Evolutionary conservation across 2,329 filamentous ascomycete species (phyloP), one percentile per base, ranked within the genome.

Genomic region (Aureobasidium zeae): DNA sequence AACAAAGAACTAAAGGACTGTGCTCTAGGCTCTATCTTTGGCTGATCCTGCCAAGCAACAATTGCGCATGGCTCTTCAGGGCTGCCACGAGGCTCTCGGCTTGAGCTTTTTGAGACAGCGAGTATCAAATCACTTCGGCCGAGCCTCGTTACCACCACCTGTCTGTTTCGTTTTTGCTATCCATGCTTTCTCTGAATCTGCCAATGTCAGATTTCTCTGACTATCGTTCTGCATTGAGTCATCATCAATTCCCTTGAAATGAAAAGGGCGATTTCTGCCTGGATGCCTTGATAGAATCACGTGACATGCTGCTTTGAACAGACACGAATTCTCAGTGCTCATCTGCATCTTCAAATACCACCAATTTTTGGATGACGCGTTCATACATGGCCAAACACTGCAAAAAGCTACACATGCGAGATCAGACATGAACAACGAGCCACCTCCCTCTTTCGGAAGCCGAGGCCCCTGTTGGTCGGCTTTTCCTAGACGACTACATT

Each of bases 21-120:
- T 43, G 39, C 39, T 43, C 39, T n/a, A n/a, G 29, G 39, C 36
- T 39, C 39, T 33, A 24, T 28, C 26, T 43, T 32, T 41, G 37
- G 37, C 37, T 21, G 28, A 25, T 11, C 19, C 20, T 28, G 39
- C 39, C 39, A 43, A 43, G 39, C 39, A 19, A 26, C 30, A 11
- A 13, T 32, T 41, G 37, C 37, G 28, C 20, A 41, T 32, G 20
- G 28, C 28, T 32, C n/a, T 41, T n/a, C 19, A 41, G 28, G 39
- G 30, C 22, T 33, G 25, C 39, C 39, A 42, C 37, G 7, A 15
- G 39, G 39, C 30, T 17, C n/a, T n/a, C 12, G 38, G 25, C 9
- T 34, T 43, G n/a, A n/a, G n/a, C n/a, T n/a, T n/a, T n/a, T n/a
- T n/a, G 39, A 43, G 39, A 43, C 39, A 41, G 17, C 19, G 21